Percentiles rank a stretch among this genome's conserved stretches.
Conservation (phyloP, 352 stramenopile genomes). For the Globisporangium canariense region DNA sequence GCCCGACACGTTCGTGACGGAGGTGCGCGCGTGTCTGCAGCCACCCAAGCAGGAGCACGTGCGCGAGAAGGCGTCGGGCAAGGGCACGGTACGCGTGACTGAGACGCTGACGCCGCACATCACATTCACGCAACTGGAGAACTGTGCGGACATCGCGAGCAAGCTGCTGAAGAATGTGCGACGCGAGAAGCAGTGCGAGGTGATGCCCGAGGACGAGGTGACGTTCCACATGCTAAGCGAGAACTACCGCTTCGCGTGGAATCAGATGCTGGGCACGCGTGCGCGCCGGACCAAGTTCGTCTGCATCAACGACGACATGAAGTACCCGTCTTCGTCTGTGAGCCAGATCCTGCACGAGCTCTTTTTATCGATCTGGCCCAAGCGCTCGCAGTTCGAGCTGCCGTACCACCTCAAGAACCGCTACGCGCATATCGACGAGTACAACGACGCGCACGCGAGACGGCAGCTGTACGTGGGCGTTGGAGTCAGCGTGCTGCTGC, state of each 20-base stretch:
- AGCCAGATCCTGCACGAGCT: constrained; percentile 89
- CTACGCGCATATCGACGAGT: constrained; percentile 83
- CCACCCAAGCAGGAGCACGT: constrained; percentile 73
- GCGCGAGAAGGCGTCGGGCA: constrained; percentile 49
- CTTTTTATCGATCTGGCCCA: constrained; percentile 91
- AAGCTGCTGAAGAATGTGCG: constrained; percentile 67
- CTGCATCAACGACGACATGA: constrained; percentile 96
- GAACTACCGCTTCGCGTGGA: constrained; percentile 87
- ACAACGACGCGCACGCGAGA: constrained; percentile 44
- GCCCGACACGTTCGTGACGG: constrained; percentile 56
- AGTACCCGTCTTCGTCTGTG: constrained; percentile 75
- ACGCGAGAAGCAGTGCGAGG: constrained; percentile 50
- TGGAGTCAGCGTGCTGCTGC: constrained; percentile 28
- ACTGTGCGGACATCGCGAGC: constrained; percentile 42
- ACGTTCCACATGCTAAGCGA: constrained; percentile 96
- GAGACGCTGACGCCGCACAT: constrained; percentile 78
- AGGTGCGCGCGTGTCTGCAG: constrained; percentile 67
- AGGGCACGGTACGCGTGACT: constrained; percentile 56
- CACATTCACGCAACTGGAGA: constrained; percentile 54
- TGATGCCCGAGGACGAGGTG: constrained; percentile 84
- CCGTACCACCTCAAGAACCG: constrained; percentile 84
- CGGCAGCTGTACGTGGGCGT: constrained; percentile 37
- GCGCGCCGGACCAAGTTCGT: constrained; percentile 93
- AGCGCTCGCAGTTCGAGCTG: constrained; percentile 90
- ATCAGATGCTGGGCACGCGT: constrained; percentile 91